phyloP scores from a whole-genome alignment of 768 basidiomycete species.

The Boletus insuetus region DNA sequence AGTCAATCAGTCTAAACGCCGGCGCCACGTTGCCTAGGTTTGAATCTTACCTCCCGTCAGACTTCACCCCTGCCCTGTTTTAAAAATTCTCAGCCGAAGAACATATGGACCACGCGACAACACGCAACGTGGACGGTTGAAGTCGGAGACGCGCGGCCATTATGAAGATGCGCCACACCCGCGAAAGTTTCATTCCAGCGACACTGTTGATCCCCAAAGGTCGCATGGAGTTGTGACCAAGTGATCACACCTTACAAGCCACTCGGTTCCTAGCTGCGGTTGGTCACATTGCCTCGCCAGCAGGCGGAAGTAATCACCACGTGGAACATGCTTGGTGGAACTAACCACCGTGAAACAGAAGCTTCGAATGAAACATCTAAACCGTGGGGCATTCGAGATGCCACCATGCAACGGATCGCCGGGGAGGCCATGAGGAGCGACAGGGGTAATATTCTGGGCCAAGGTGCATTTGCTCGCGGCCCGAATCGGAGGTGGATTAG shows the following conservation, averaged over 20 bases:
- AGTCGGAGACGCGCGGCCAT: constrained; percentile 2
- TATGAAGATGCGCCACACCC: constrained; percentile 14
- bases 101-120: constrained; percentile 17
- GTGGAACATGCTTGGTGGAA: constrained; percentile 15
- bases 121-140: constrained; percentile 1
- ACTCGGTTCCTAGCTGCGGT: background rate
- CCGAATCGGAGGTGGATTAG: background rate
- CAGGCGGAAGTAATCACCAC: constrained; percentile 3
- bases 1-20: constrained; percentile 25
- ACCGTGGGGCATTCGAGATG: background rate
- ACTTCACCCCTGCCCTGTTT: constrained; percentile 22
- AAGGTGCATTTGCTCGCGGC: background rate
- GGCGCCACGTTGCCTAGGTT: constrained; percentile 19
- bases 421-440: background rate
- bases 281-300: background rate
- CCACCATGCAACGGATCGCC: background rate
- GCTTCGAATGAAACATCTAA: background rate
- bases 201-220: background rate
- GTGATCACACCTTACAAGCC: background rate
- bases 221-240: background rate
- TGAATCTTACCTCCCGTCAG: constrained; percentile 7
- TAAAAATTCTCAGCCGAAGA: constrained; percentile 7
- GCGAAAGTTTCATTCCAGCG: constrained; percentile 22
- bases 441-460: background rate
- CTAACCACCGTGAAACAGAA: constrained; percentile 10